Conservation (phyloP, 2,329 filamentous ascomycete genomes). For the Alternaria atra region DNA sequence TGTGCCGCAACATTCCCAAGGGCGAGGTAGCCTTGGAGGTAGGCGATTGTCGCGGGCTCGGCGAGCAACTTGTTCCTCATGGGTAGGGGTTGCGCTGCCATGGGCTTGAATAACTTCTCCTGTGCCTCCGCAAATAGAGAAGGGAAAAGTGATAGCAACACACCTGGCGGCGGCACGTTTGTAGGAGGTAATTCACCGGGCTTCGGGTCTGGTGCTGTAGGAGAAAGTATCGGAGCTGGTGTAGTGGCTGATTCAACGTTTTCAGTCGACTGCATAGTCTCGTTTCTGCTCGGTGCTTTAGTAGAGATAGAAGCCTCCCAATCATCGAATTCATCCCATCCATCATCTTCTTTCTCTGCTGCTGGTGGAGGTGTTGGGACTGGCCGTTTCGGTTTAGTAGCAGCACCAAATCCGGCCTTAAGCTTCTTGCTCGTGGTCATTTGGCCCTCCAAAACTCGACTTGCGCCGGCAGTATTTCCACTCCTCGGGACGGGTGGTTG, state of each 20-base stretch:
- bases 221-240: constrained; percentile 34
- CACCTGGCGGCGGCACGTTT: constrained; percentile 87
- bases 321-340: constrained; percentile 59
- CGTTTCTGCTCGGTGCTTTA: constrained; percentile 14
- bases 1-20: constrained; percentile 75
- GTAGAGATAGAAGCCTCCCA: constrained; percentile 49
- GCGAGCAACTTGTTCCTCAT: constrained; percentile 71
- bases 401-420: constrained; percentile 25
- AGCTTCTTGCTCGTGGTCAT: constrained; percentile 18
- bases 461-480: neutral
- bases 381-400: constrained; percentile 14
- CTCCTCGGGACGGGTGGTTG: constrained; percentile 11
- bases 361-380: constrained; percentile 7
- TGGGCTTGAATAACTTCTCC: constrained; percentile 70
- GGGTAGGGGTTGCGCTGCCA: constrained; percentile 66
- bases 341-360: constrained; percentile 39
- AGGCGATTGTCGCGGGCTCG: constrained; percentile 68
- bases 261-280: constrained; percentile 4
- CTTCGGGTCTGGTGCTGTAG: constrained; percentile 29
- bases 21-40: constrained; percentile 70
- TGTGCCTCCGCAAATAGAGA: constrained; percentile 73
- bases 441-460: neutral
- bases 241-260: constrained; percentile 1
- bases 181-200: constrained; percentile 68
- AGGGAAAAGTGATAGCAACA: constrained; percentile 80